phyloP scores from a whole-genome alignment of 2,329 filamentous ascomycete species.

The Calonectria pauciramosa region DNA sequence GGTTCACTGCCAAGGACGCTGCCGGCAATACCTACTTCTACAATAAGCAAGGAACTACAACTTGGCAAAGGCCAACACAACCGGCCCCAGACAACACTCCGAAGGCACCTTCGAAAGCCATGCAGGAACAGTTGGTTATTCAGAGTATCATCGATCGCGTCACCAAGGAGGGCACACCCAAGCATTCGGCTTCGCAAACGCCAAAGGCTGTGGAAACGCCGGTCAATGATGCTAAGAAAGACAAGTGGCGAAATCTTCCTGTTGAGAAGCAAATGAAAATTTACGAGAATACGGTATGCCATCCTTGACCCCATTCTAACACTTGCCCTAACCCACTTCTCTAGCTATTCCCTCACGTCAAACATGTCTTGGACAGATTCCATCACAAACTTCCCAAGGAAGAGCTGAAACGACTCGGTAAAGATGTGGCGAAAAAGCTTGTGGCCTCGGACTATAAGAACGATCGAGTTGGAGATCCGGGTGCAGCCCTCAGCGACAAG shows the following conservation, averaged over 20 bases:
- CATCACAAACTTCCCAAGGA: constrained; percentile 89
- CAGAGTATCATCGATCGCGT: constrained; percentile 90
- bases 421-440: constrained; percentile 86
- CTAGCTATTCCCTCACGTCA: constrained; percentile 87
- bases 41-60: constrained; percentile 80
- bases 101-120: constrained; percentile 74
- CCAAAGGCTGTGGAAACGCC: constrained; percentile 72
- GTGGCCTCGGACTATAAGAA: constrained; percentile 94
- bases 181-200: constrained; percentile 70
- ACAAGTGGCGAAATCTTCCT: constrained; percentile 78
- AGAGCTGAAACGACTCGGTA: constrained; percentile 72
- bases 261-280: constrained; percentile 94
- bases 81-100: constrained; percentile 74
- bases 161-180: constrained; percentile 74
- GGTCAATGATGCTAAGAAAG: constrained; percentile 71
- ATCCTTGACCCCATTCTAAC: background rate
- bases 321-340: constrained; percentile 26
- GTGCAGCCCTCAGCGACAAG: constrained; percentile 76
- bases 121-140: constrained; percentile 77
- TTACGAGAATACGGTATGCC: constrained; percentile 90
- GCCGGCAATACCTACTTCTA: constrained; percentile 89
- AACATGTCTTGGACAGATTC: constrained; percentile 88
- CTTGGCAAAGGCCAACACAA: constrained; percentile 83
- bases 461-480: constrained; percentile 86
- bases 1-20: constrained; percentile 82